Evolutionary conservation across 2,329 filamentous ascomycete species (phyloP), one percentile per base, ranked within the genome.

Genomic region (Arachnopeziza araneosa): DNA sequence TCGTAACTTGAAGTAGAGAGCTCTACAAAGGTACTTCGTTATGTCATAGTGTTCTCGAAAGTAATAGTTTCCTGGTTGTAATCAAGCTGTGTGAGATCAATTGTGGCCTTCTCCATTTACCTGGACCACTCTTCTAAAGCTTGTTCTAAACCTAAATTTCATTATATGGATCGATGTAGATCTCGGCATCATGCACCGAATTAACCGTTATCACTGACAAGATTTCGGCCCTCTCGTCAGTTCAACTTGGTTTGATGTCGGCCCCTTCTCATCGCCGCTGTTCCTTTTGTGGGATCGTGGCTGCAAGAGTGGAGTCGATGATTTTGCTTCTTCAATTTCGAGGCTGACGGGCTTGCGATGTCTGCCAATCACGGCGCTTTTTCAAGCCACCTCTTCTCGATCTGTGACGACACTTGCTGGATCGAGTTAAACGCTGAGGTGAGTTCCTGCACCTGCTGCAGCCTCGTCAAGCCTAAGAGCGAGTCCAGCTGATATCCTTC

Each of bases 361-460:
- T 26, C 17, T 3, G 49, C 55, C 55, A 56, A 56, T 56, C 17
- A 49, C 19, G 55, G 24, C 12, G 24, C 4, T 8, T 12, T n/a
- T 32, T 52, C 49, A 36, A 36, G 55, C 24, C 55, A 30, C 36
- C 21, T 52, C 17, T 48, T 51, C 24, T 24, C 14, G 3, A 56
- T 56, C 55, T 56, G 48, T 56, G 52, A 56, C 55, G 36, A 19
- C 14, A 50, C 49, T 50, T 50, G 24, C 55, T 24, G 12, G 19
- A 50, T 56, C 21, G 24, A 51, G 55, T n/a, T 56, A 50, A 50
- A 24, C 54, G 14, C 50, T n/a, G 24, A 19, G n/a, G 21, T 32
- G 30, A 50, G 55, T 56, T 56, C 55, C 55, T 52, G 55, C 36
- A 55, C 14, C 36, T 26, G 3, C 44, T 56, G 54, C 54, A 56